Base-by-base conservation (phyloP, 1,284 basidiomycete species). In the Ganoderma leucocontextum region DNA sequence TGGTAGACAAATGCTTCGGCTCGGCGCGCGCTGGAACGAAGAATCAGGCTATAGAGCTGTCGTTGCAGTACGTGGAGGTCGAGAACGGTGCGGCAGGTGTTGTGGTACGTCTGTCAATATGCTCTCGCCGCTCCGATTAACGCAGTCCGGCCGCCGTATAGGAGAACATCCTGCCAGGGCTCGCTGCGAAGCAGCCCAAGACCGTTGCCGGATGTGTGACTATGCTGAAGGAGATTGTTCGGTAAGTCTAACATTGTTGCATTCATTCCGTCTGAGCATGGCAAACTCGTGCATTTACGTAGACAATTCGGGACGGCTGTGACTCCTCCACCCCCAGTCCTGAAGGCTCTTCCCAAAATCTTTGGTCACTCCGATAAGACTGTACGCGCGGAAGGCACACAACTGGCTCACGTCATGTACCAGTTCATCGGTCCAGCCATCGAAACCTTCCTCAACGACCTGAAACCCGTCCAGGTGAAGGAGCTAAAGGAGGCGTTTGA, bases 391-490 rank as follows among this genome's bases (percentile, higher is more conserved):
- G 98, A 99, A 82, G 97, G 96, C 44, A 90, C 90, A 0, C 83
- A 85, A 49, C 90, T 99, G 22, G 87, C 91, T 0, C 89, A 93
- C 73, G 84, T 86, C 4, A 82, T 99, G 7, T 97, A 99, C 83
- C 92, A 93, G 72, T 97, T 91, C 79, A 90, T 99, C 72, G 98
- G 98, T 29, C 84, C 93, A 1, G 93, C 91, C 0, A 92, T 99
- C 69, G 91, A 96, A 65, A 89, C 96, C 57, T 95, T 92, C 81
- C 83, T 99, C 12, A 83, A 89, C n/a, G 95, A 98, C 73, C 87
- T 99, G 70, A 99, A 99, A 80, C 96, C 98, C 0, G 96, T 99
- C n/a, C 98, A 99, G 80, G 91, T 97, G 55, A 97, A 98, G 79
- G 98, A 99, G 77, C 81, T 99, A 69, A 95, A 95, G 75, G 97